Percentiles rank a stretch among this genome's conserved stretches.
Evolutionary conservation across 202 grass and related monocot species (phyloP).

Genomic region (Hordeum pubiflorum): DNA sequence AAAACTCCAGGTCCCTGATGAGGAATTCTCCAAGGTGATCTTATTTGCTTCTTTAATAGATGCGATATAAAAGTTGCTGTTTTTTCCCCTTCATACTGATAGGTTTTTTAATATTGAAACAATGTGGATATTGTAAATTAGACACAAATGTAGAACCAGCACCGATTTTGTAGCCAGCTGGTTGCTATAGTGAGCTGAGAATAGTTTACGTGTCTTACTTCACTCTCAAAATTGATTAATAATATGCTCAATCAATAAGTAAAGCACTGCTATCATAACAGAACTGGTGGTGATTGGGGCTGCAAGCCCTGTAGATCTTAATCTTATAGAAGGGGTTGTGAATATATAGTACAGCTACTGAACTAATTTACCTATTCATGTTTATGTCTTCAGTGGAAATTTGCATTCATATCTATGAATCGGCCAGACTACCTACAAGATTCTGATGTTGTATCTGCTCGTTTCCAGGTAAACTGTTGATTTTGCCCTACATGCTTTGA

Average conservation of each 20-base stretch:
- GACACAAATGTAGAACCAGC: constrained; percentile 1
- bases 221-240: not conserved
- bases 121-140: constrained; percentile 1
- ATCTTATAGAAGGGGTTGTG: not conserved
- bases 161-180: not conserved
- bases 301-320: not conserved
- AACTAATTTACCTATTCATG: constrained; percentile 25
- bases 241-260: not conserved
- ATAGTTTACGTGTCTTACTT: constrained; percentile 2
- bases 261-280: not conserved
- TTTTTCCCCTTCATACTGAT: not conserved
- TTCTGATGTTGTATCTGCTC: constrained; percentile 59
- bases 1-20: constrained; percentile 64
- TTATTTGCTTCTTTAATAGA: not conserved
- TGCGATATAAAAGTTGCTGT: not conserved
- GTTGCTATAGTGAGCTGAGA: not conserved
- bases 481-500: constrained; percentile 11
- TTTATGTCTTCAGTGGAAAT: constrained; percentile 76
- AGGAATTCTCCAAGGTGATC: constrained; percentile 88
- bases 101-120: not conserved
- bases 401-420: constrained; percentile 83
- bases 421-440: constrained; percentile 82
- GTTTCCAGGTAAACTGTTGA: constrained; percentile 69
- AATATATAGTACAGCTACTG: constrained; percentile 2
- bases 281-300: not conserved